phyloP scores from a whole-genome alignment of 768 basidiomycete genomes.

The Dendrothele bispora region DNA sequence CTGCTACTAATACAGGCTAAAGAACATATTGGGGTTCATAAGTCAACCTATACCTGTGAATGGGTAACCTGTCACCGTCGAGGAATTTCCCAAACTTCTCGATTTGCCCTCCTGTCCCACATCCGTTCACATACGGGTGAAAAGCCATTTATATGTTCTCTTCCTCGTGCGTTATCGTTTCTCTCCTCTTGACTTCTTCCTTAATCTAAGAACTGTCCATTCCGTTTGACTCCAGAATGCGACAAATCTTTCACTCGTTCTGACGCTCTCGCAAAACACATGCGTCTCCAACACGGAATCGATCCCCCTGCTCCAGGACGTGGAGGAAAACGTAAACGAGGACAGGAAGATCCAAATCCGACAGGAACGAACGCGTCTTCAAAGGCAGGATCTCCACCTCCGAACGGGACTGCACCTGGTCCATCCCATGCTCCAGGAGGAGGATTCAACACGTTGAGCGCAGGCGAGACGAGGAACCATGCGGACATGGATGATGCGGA shows the following conservation, averaged over 20 bases:
- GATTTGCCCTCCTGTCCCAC: slow-evolving; percentile 89
- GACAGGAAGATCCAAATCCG: slow-evolving; percentile 47
- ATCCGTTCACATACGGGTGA: slow-evolving; percentile 93
- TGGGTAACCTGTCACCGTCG: slow-evolving; percentile 82
- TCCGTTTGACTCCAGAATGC: slow-evolving; percentile 59
- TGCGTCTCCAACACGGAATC: slow-evolving; percentile 85
- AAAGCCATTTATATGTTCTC: slow-evolving; percentile 84
- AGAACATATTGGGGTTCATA: slow-evolving; percentile 84
- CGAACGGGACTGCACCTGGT: slow-evolving; percentile 13
- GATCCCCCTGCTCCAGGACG: slow-evolving; percentile 71
- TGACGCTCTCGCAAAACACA: slow-evolving; percentile 90
- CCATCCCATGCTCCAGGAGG: slow-evolving; percentile 20
- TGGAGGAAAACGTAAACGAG: slow-evolving; percentile 70
- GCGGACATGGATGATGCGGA: slow-evolving; percentile 31
- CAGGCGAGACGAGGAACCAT: slow-evolving; percentile 48
- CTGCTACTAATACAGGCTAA: slow-evolving; percentile 10
- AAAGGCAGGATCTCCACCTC: slow-evolving; percentile 20
- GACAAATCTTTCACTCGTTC: slow-evolving; percentile 95
- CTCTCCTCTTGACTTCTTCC: not conserved
- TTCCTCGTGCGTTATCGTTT: slow-evolving; percentile 58
- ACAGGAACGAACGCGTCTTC: slow-evolving; percentile 20
- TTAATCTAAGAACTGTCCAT: slow-evolving; percentile 7
- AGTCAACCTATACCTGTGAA: slow-evolving; percentile 86
- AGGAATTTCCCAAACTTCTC: slow-evolving; percentile 82
- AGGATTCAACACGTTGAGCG: slow-evolving; percentile 62